Percentiles rank a stretch among this genome's conserved stretches.
These are phyloP conservation scores for Suillus occidentalis DNA, from an alignment of 768 basidiomycete genomes.

Conservation along the genomic window DNA sequence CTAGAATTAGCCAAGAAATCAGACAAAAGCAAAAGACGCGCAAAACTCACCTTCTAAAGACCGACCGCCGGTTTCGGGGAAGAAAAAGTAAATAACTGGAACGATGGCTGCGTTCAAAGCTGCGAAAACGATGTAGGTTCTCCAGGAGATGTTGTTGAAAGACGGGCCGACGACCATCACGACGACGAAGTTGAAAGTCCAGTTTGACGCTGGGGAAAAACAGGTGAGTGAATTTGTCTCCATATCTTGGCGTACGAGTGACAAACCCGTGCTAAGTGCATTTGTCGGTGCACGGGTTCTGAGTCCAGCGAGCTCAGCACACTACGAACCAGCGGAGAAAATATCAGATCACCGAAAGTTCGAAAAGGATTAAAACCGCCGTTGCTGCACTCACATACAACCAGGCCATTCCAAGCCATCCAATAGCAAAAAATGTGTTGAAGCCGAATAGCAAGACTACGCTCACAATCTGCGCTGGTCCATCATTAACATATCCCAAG, in stretches of 20 bases:
- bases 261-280: conserved; percentile 26
- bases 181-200: conserved; percentile 16
- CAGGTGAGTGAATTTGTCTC: not conserved
- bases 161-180: conserved; percentile 14
- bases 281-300: conserved; percentile 31
- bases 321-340: conserved; percentile 10
- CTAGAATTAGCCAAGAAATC: not conserved
- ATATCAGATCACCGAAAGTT: conserved; percentile 1
- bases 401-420: conserved; percentile 40
- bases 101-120: conserved; percentile 9
- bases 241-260: not conserved
- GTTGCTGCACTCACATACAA: conserved; percentile 21
- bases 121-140: conserved; percentile 12
- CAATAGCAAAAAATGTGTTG: conserved; percentile 38
- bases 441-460: conserved; percentile 33
- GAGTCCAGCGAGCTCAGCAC: conserved; percentile 32
- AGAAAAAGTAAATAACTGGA: conserved; percentile 13
- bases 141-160: conserved; percentile 13
- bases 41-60: conserved; percentile 10
- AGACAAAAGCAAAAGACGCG: not conserved
- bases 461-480: conserved; percentile 23
- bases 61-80: conserved; percentile 13
- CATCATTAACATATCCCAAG: conserved; percentile 21
- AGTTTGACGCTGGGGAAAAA: conserved; percentile 10
- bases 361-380: not conserved